Conservation (phyloP, 2,329 filamentous ascomycete species). For the Tolypocladium inflatum region DNA sequence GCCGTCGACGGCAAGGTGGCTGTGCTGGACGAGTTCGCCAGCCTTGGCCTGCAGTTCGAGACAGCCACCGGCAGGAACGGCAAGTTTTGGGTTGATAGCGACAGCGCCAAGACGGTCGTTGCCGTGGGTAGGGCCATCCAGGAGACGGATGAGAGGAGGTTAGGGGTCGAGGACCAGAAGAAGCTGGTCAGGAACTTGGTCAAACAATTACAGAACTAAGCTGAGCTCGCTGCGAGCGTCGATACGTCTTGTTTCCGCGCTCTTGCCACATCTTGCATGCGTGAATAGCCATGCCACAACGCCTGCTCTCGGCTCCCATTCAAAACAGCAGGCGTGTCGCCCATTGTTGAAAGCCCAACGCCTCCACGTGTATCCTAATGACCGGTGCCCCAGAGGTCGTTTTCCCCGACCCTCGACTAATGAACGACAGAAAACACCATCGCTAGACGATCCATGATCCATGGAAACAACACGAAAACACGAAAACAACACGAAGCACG, state of each 20-base stretch:
- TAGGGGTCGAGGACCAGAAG: slow-evolving; percentile 58
- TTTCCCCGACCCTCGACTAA: not conserved
- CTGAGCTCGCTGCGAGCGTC: not conserved
- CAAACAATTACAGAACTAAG: slow-evolving; percentile 45
- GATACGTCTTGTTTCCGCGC: not conserved
- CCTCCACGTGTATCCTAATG: not conserved
- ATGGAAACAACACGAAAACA: not conserved
- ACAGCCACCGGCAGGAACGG: slow-evolving; percentile 91
- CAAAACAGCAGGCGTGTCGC: not conserved
- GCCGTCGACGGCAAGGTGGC: slow-evolving; percentile 55
- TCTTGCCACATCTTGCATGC: not conserved
- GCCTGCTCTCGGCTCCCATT: not conserved
- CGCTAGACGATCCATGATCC: not conserved
- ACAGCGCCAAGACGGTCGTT: slow-evolving; percentile 61
- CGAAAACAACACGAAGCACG: no score
- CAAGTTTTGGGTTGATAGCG: slow-evolving; percentile 82
- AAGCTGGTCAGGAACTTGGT: slow-evolving; percentile 59
- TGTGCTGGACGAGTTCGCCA: slow-evolving; percentile 70
- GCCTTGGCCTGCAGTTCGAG: slow-evolving; percentile 76
- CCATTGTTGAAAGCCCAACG: not conserved
- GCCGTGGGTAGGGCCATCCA: slow-evolving; percentile 70
- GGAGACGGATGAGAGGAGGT: slow-evolving; percentile 61
- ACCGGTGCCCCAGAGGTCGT: not conserved
- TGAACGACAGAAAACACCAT: not conserved
- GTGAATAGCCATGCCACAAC: not conserved